phyloP scores from a whole-genome alignment of 805 yeast species.

The Groenewaldozyma salmanticensis region DNA sequence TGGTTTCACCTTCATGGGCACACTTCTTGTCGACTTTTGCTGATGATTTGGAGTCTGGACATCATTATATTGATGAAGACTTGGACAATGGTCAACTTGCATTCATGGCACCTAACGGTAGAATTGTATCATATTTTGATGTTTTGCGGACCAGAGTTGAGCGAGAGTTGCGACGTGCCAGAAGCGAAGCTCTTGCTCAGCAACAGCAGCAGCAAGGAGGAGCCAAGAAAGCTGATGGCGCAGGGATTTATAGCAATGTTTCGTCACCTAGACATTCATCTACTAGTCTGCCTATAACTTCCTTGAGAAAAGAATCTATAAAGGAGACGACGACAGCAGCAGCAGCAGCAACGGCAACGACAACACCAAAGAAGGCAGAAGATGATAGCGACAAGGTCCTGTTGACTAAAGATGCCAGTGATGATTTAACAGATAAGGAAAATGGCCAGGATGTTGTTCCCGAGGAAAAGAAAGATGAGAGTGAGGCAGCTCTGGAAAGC shows the following conservation, averaged over 20 bases:
- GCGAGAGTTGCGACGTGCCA: slow-evolving; percentile 13
- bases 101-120: slow-evolving; percentile 58
- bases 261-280: neutral
- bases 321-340: neutral
- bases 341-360: neutral
- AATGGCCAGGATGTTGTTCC: too few relatives aligned
- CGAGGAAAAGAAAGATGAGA: too few relatives aligned
- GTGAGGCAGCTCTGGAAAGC: too few relatives aligned
- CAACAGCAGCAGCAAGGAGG: slow-evolving; percentile 3
- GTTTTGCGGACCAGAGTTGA: slow-evolving; percentile 39
- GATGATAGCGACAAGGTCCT: slow-evolving; percentile 4
- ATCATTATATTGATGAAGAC: slow-evolving; percentile 59
- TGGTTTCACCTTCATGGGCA: slow-evolving; percentile 81
- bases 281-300: neutral
- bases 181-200: slow-evolving; percentile 3
- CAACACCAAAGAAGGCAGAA: slow-evolving; percentile 7
- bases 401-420: neutral
- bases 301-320: neutral
- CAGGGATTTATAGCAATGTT: neutral
- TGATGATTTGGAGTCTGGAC: slow-evolving; percentile 79
- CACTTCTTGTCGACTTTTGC: slow-evolving; percentile 76
- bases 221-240: neutral
- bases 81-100: slow-evolving; percentile 47
- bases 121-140: slow-evolving; percentile 58
- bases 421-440: neutral